Base-by-base conservation (phyloP, 1,284 basidiomycete species). In the Prillingera fragicola region DNA sequence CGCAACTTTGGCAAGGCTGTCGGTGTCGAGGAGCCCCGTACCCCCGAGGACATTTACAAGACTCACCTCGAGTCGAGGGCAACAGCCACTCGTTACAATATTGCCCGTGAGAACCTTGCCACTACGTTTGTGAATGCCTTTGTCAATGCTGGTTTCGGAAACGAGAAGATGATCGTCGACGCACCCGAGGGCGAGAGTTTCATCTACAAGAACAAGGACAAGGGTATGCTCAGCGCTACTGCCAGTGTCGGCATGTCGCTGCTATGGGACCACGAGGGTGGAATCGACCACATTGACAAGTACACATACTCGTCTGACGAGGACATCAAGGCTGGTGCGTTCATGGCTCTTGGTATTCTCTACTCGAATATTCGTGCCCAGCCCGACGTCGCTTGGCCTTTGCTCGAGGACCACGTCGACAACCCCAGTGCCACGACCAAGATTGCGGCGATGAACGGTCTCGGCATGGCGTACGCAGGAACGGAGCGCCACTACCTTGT, bases 131-230 rank as follows among this genome's bases (percentile, higher is more conserved):
- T 99, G 53, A 98, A 99, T 64, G 95, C 91, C 1, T 98, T 98
- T 56, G 95, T 97, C 47, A 99, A 99, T 62, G 94, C 92, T 29
- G 95, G 95, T 0, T 98, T 95, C 63, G 92, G 92, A 15, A 99
- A 99, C 67, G 95, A 99, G 69, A 96, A 95, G 70, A 80, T 99
- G 45, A 92, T 99, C 85, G 91, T 94, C 5, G 84, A 85, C 60
- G 92, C 92, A 1, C 86, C 90, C 46, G 92, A 96, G 63, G 94
- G 94, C 18, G 87, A 84, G 70, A 92, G 88, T 59, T 98, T 92
- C 88, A 91, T 99, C 55, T 99, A 98, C 78, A 97, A 97, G 80
- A 97, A 97, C 76, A 97, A 97, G 74, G 94, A 97, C 45, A 86
- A 95, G 52, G 89, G 90, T 47, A 97, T 96, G 90, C 83, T 95